These are phyloP conservation scores for Xanthoceras sorbifolium DNA, from an alignment of 345 rosid species.

Conservation along the genomic window DNA sequence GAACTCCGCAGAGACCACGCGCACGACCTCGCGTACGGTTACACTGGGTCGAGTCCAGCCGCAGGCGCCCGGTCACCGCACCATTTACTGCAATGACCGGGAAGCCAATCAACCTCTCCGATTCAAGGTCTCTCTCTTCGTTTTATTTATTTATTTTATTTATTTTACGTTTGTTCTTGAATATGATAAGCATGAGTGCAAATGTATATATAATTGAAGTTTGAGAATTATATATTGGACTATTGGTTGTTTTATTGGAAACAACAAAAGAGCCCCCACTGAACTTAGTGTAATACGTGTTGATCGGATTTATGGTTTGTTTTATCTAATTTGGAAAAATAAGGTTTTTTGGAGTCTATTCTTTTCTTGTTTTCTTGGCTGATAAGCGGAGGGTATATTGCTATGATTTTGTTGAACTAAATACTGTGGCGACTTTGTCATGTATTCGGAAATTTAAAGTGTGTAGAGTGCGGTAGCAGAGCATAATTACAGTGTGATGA, in stretches of 20 bases:
- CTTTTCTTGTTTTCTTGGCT: neutral
- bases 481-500: neutral
- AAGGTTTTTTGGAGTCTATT: neutral
- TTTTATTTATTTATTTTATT: neutral
- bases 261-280: constrained; percentile 13
- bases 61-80: constrained; percentile 93
- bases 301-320: neutral
- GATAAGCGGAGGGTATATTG: neutral
- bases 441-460: neutral
- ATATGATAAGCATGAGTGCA: neutral
- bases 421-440: no score
- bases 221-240: neutral
- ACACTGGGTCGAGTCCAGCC: constrained; percentile 94
- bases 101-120: constrained; percentile 80
- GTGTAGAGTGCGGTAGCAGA: neutral
- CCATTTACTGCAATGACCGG: constrained; percentile 90
- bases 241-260: neutral
- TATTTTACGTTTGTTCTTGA: neutral
- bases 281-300: constrained; percentile 8
- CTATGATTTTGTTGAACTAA: neutral
- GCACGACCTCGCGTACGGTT: constrained; percentile 60
- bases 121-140: constrained; percentile 60
- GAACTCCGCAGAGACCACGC: constrained; percentile 37
- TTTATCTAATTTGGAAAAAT: neutral
- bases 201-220: neutral